Evolutionary conservation across 257 asterid genomes (phyloP), one percentile per base, ranked within the genome.

Genomic region (Scutellaria galericulata): DNA sequence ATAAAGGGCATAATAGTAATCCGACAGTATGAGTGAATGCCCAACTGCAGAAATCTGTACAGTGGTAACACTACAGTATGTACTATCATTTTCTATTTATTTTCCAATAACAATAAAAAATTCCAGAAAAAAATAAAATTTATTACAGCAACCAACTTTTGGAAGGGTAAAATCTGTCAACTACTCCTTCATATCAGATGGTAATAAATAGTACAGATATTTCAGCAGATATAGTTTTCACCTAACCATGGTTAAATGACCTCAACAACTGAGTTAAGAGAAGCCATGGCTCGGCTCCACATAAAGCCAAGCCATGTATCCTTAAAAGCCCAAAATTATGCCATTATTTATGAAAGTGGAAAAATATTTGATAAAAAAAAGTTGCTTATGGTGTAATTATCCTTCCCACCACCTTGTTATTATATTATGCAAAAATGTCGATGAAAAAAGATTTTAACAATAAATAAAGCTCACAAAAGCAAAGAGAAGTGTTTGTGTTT

Each of bases 391-490:
- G 51, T 51, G 78, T 59, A 75, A 75, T 79, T 71, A 79, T 65
- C 75, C 42, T 11, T n/a, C 71, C 76, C 83, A 74, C 73, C 47
- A 37, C 68, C 66, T 37, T 37, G 39, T 37, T 51, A 42, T 59
- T 47, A 62, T 22, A 55, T 13, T 2, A 39, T 47, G 53, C 9
- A 39, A 70, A 71, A 5, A 67, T 54, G 20, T 66, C 41, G 41
- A 9, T 5, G 24, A 39, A 44, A 41, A 79, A 75, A 64, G 58
- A 20, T 41, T 41, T 52, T 46, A 66, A 50, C 81, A 75, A 80
- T 75, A 80, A 84, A 82, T 77, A 83, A 79, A 77, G 78, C 69
- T 39, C 71, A 31, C 77, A 62, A 77, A 77, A 74, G 80, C 78
- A 62, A 77, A 67, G 35, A 74, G 70, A 68, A 64, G 73, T 55